Evolutionary conservation across 176 grass and related monocot genomes (phyloP), one percentile per base, ranked within the genome.

Genomic region (Oryza meyeriana): DNA sequence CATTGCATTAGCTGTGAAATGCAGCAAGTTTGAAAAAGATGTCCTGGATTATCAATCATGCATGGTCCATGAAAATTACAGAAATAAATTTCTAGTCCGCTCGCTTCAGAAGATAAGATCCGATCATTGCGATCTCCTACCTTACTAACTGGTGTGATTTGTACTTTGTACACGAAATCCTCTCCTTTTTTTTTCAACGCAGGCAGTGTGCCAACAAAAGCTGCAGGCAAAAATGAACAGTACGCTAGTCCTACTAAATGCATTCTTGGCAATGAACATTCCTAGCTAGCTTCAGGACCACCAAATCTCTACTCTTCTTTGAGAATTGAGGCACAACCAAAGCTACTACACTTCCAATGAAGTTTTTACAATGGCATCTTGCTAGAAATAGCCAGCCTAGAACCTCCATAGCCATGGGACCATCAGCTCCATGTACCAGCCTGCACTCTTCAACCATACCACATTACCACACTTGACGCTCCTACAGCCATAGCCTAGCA

Each of bases 201-300:
- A 26, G 30, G 28, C 40, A 35, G 59, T 25, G 65, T 48, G 40
- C 18, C 45, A 61, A 81, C 36, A 61, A n/a, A 13, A 59, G 55
- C 26, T 18, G 38, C 3, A 40, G 10, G 79, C 20, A 72, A 62
- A 62, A 50, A 81, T 61, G 42, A 28, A 28, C 25, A 36, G n/a
- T n/a, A n/a, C n/a, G n/a, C 0, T 2, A 40, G 87, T 89, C 87
- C 76, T 85, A 81, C 26, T 76, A 85, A 76, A 89, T 74, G 14
- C 39, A 63, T 55, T 55, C 27, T 64, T 40, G 18, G 40, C 13
- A 52, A 68, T 17, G 70, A 64, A 75, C 63, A 41, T 85, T 68
- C 66, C 18, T 68, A 38, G 35, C 35, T 38, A 38, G 35, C 35
- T 12, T 64, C 12, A 76, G 87, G 87, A 89, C 87, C 87, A 89